Evolutionary conservation across 2,329 filamentous ascomycete genomes (phyloP).

Genomic region (Corynespora cassiicola): DNA sequence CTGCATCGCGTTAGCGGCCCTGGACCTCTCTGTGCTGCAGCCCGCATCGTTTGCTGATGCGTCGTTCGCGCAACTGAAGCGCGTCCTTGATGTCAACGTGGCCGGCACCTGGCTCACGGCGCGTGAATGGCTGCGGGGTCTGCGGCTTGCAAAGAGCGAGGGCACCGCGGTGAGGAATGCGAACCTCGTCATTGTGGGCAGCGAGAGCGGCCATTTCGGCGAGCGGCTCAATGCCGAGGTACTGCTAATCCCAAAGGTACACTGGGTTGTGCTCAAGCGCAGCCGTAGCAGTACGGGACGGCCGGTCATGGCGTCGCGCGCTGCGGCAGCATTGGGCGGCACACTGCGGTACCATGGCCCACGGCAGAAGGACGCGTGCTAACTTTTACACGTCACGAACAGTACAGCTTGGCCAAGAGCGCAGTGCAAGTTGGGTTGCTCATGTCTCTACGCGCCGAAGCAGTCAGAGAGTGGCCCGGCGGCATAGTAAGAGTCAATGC

Average conservation of each 20-base stretch:
- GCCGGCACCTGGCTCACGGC: slow-evolving; percentile 47
- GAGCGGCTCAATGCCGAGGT: slow-evolving; percentile 50
- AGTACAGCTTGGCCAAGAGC: slow-evolving; percentile 54
- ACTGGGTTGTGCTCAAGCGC: too few relatives aligned
- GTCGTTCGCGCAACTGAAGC: slow-evolving; percentile 46
- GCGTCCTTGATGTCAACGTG: slow-evolving; percentile 53
- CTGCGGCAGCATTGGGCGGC: too few relatives aligned
- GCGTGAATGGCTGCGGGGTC: slow-evolving; percentile 49
- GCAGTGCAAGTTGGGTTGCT: slow-evolving; percentile 55
- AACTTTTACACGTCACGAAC: too few relatives aligned
- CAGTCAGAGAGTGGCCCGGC: slow-evolving; percentile 42
- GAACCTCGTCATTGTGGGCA: slow-evolving; percentile 53
- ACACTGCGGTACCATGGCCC: too few relatives aligned
- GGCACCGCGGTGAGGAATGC: slow-evolving; percentile 46
- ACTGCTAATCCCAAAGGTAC: too few relatives aligned
- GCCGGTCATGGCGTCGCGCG: too few relatives aligned
- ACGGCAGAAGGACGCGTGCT: too few relatives aligned
- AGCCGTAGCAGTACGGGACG: too few relatives aligned
- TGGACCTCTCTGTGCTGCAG: slow-evolving; percentile 52
- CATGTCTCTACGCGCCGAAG: slow-evolving; percentile 50
- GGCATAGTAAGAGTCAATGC: slow-evolving; percentile 56
- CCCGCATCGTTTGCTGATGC: slow-evolving; percentile 50
- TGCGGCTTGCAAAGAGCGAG: too few relatives aligned
- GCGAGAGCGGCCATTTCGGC: slow-evolving; percentile 54
- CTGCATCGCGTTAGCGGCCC: slow-evolving; percentile 52